A percentile compares a stretch with the other conserved stretches of the same genome.
These are phyloP conservation scores for Vitis hybrid DNA, from an alignment of 177 flowering plant species.

Conservation along the genomic window DNA sequence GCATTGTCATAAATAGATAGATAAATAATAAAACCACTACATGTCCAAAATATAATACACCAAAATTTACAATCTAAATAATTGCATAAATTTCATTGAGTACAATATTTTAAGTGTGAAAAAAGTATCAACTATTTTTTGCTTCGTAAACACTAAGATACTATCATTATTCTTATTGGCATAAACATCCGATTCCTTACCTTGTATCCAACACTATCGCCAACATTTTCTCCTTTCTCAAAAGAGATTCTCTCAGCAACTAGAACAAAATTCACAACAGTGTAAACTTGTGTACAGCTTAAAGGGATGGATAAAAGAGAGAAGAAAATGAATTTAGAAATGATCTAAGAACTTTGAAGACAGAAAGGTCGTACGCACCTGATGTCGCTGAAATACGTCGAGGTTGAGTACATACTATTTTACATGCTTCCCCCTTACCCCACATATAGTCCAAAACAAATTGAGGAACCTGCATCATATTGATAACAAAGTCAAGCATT, in stretches of 20 bases:
- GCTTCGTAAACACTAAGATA: not conserved
- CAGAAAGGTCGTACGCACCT: slow-evolving; percentile 42
- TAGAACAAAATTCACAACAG: slow-evolving; percentile 25
- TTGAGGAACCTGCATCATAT: slow-evolving; percentile 81
- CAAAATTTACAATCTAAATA: not conserved
- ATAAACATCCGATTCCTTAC: slow-evolving; percentile 25
- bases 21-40: not conserved
- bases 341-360: not conserved
- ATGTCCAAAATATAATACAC: not conserved
- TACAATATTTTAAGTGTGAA: too few species aligned
- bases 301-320: not conserved
- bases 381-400: slow-evolving; percentile 93
- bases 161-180: not conserved
- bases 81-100: too few species aligned
- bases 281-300: not conserved
- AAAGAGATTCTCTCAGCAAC: slow-evolving; percentile 93
- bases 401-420: slow-evolving; percentile 94
- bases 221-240: slow-evolving; percentile 92
- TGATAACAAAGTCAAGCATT: not conserved
- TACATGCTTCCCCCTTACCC: slow-evolving; percentile 78
- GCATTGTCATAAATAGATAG: slow-evolving; percentile 11
- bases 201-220: slow-evolving; percentile 92
- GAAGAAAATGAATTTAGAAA: not conserved
- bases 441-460: slow-evolving; percentile 83
- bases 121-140: too few species aligned